Percentiles rank a stretch among this genome's conserved stretches.
Conservation (phyloP, 495 filamentous ascomycete genomes). For the Hyaloscypha bicolor region DNA sequence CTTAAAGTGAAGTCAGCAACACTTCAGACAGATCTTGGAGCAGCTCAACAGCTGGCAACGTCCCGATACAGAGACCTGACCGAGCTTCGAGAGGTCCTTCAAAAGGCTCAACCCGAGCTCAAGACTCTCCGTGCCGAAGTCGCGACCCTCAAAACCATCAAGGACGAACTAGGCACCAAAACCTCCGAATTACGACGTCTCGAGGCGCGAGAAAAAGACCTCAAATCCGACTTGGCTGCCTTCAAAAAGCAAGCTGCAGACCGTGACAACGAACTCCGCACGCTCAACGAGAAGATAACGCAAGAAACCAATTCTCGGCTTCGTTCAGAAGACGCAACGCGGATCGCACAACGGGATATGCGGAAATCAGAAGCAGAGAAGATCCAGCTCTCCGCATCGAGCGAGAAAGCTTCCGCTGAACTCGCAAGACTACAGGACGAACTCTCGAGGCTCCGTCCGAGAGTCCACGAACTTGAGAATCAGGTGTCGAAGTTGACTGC, state of each 20-base stretch:
- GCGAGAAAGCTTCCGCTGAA: constrained; percentile 68
- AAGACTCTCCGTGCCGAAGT: constrained; percentile 74
- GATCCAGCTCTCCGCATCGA: constrained; percentile 70
- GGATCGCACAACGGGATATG: constrained; percentile 70
- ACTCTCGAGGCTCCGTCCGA: constrained; percentile 59
- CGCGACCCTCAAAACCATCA: constrained; percentile 66
- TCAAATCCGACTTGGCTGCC: constrained; percentile 70
- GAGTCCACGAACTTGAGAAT: constrained; percentile 71
- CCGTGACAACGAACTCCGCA: constrained; percentile 74
- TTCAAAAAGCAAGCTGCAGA: constrained; percentile 69
- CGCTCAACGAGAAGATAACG: constrained; percentile 71
- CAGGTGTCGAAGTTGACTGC: constrained; percentile 64
- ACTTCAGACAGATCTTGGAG: constrained; percentile 81
- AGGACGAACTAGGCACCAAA: constrained; percentile 71
- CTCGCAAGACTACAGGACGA: constrained; percentile 72
- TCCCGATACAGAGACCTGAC: constrained; percentile 86
- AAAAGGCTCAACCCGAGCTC: constrained; percentile 86
- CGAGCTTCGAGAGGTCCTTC: constrained; percentile 73
- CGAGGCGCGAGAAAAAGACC: constrained; percentile 78
- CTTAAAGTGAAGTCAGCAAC: constrained; percentile 69
- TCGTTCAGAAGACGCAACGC: constrained; percentile 75
- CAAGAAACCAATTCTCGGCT: constrained; percentile 72
- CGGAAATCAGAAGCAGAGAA: constrained; percentile 75
- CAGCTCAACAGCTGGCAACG: constrained; percentile 82
- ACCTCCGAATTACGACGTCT: constrained; percentile 69